Evolutionary conservation across 169 alveolate species (phyloP), one percentile per base, ranked within the genome.

Genomic region (Plasmodium gaboni): DNA sequence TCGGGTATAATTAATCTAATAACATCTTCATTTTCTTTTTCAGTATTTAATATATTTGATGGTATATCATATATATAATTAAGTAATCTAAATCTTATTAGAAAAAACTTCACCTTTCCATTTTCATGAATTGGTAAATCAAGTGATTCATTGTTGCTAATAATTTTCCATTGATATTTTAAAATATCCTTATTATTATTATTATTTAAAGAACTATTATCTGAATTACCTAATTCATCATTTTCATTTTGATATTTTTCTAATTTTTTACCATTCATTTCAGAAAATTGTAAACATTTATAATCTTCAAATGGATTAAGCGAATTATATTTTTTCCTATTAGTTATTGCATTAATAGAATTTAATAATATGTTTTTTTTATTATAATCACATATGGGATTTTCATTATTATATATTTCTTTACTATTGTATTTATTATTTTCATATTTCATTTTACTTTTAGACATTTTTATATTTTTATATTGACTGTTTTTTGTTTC

Each of bases 61-160:
- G 91, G 91, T 26, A 83, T 83, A 57, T 83, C 91, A 83, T 83
- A 83, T 13, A 83, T 69, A 55, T 83, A 83, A 48, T 83, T 83
- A 22, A 83, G 74, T 69, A 83, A 24, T 26, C 91, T 67, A 48
- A 83, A 83, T 55, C 91, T 50, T 46, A 83, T 83, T 24, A 83
- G 74, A 48, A 83, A 83, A 50, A 83, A 83, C 17, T 63, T 67
- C 51, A 83, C 91, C 28, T 83, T 83, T 38, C 91, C 91, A 68
- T 83, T 83, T 63, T 67, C 73, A 73, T 83, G 51, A n/a, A 85
- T 83, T 9, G 91, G 91, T 48, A 83, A 69, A 69, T 83, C 91
- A 22, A 83, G 85, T 19, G 91, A 83, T 83, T 83, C 91, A 50
- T 83, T 67, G 68, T 83, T 70, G 7, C 71, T 44, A 12, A 83